Percentiles rank a stretch among this genome's conserved stretches.
Evolutionary conservation across 768 basidiomycete genomes (phyloP).

Genomic region (Hydnomerulius pinastri): DNA sequence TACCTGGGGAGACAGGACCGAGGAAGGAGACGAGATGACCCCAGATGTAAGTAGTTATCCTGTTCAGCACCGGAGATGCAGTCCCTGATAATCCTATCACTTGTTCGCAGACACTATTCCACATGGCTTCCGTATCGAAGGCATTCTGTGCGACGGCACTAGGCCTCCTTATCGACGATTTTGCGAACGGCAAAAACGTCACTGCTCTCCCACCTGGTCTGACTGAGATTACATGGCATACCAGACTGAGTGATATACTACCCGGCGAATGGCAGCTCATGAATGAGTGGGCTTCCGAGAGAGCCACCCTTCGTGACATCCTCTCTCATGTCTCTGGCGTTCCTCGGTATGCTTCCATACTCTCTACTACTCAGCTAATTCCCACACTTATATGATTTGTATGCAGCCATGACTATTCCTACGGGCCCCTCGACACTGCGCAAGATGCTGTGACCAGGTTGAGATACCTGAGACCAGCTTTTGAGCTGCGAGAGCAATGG

Average conservation of each 20-base stretch:
- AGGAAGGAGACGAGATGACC: slow-evolving; percentile 33
- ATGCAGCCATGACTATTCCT: slow-evolving; percentile 37
- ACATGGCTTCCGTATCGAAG: slow-evolving; percentile 39
- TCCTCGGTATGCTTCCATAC: slow-evolving; percentile 26
- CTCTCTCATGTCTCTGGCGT: slow-evolving; percentile 45
- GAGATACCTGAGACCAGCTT: slow-evolving; percentile 31
- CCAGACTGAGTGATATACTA: slow-evolving; percentile 38
- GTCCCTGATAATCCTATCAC: not conserved
- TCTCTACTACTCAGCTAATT: not conserved
- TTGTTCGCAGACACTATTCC: slow-evolving; percentile 37
- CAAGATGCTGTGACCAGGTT: slow-evolving; percentile 24
- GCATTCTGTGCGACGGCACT: slow-evolving; percentile 41
- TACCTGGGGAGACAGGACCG: slow-evolving; percentile 38
- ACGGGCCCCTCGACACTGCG: slow-evolving; percentile 29
- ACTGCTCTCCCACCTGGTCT: slow-evolving; percentile 35
- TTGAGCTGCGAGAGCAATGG: slow-evolving; percentile 39
- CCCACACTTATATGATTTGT: not conserved
- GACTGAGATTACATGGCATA: slow-evolving; percentile 36
- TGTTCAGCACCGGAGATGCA: not conserved
- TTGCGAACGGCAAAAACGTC: slow-evolving; percentile 33
- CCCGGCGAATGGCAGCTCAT: slow-evolving; percentile 42
- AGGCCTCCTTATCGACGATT: slow-evolving; percentile 46
- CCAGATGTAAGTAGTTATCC: slow-evolving; percentile 30
- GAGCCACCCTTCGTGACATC: slow-evolving; percentile 38
- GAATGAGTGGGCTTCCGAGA: slow-evolving; percentile 42